Evolutionary conservation across 805 yeast species (phyloP), one percentile per base, ranked within the genome.

Genomic region (Candida lessepsii): DNA sequence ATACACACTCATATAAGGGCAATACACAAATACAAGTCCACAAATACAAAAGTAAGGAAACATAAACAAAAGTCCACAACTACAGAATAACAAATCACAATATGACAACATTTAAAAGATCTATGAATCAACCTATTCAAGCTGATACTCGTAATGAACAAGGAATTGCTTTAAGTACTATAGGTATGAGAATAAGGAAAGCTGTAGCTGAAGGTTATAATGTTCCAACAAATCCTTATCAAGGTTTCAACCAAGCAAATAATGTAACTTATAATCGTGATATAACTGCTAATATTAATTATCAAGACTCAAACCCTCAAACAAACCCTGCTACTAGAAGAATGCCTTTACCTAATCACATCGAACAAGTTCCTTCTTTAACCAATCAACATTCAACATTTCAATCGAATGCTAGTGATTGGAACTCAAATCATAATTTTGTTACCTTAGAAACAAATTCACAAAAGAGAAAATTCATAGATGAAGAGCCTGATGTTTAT

Each of bases 181-280:
- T 83, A 5, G 89, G 88, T 0, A 83, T 81, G 87, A 70, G 87
- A 46, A 77, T 84, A 43, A 73, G 91, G 52, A 80, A 81, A 49
- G 70, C 83, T 2, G 78, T 83, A 3, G 68, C 76, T 24, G 80
- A 80, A 31, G 89, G 89, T 1, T 81, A 81, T 55, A 47, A 51
- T 11, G 42, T 41, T 8, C 40, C 45, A 8, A 26, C 29, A 9
- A 28, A 46, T 23, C 29, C 30, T 13, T 18, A 26, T 36, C 30
- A 38, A 28, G 36, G 35, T 5, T 35, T 5, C 17, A 40, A 40
- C 16, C 39, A 34, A 13, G 34, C 37, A 21, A 32, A 26, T 19
- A 28, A n/a, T 13, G n/a, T 39, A 14, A 33, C 42, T 3, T 39
- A 39, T 18, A 17, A 26, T 17, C 20, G 33, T 6, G 14, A 32